phyloP scores from a whole-genome alignment of 495 filamentous ascomycete species.

The Physcia stellaris region DNA sequence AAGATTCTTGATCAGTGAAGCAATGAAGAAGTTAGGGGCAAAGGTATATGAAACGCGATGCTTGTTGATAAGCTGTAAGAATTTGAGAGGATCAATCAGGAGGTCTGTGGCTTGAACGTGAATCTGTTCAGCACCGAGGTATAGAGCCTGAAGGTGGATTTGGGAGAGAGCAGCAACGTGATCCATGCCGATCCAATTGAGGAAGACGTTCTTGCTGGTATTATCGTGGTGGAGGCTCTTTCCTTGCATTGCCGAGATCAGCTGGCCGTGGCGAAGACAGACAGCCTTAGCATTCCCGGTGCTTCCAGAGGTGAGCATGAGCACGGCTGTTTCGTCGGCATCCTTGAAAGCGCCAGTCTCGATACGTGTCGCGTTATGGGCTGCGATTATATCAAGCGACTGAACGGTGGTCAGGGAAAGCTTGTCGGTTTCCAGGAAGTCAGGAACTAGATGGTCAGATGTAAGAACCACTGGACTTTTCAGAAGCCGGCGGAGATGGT shows the following conservation, averaged over 20 bases:
- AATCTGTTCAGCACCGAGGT: constrained; percentile 27
- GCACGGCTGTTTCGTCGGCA: constrained; percentile 16
- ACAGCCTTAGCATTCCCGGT: constrained; percentile 44
- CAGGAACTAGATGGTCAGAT: constrained; percentile 1
- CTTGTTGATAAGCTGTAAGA: constrained; percentile 26
- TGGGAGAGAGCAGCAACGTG: constrained; percentile 40
- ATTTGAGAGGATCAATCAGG: constrained; percentile 24
- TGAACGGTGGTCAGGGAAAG: not conserved
- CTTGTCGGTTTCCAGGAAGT: constrained; percentile 1
- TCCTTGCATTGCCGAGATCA: constrained; percentile 30
- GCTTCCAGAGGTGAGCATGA: constrained; percentile 47
- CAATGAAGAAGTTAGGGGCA: constrained; percentile 44
- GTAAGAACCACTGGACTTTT: constrained; percentile 13
- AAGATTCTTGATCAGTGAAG: constrained; percentile 4
- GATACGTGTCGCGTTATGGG: too few species aligned
- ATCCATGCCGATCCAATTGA: constrained; percentile 40
- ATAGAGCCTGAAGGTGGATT: constrained; percentile 36
- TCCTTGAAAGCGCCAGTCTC: not conserved
- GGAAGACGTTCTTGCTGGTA: constrained; percentile 16
- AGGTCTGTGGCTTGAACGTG: constrained; percentile 31
- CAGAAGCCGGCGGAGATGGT: constrained; percentile 14
- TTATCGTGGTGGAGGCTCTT: constrained; percentile 18
- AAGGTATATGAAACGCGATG: constrained; percentile 35
- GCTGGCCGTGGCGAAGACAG: constrained; percentile 27
- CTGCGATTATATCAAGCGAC: not conserved